These are phyloP conservation scores for Boletus rufocinnamomeus DNA, from an alignment of 768 basidiomycete species.

Conservation along the genomic window DNA sequence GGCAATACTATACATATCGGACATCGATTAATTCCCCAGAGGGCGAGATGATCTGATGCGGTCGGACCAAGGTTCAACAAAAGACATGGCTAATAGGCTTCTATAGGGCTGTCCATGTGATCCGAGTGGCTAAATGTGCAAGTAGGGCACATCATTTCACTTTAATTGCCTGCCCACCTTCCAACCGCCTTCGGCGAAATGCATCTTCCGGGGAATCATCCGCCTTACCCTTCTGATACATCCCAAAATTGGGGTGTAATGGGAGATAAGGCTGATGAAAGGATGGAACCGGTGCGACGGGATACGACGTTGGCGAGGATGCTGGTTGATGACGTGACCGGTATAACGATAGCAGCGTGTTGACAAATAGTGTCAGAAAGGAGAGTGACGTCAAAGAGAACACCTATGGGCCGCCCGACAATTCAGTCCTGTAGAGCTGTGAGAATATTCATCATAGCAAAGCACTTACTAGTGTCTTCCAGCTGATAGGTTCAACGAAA, in stretches of 20 bases:
- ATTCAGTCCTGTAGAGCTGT: conserved; percentile 24
- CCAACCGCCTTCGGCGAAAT: conserved; percentile 54
- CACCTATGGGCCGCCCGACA: conserved; percentile 41
- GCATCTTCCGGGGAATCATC: conserved; percentile 42
- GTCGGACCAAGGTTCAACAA: conserved; percentile 18
- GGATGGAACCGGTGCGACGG: conserved; percentile 40
- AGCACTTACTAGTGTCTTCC: conserved; percentile 86
- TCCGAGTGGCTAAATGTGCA: conserved; percentile 29
- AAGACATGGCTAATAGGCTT: conserved; percentile 25
- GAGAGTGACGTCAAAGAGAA: conserved; percentile 76
- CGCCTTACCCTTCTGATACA: conserved; percentile 37
- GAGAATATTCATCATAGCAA: conserved; percentile 12
- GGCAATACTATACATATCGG: conserved; percentile 8
- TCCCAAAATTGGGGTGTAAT: conserved; percentile 52
- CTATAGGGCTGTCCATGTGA: conserved; percentile 27
- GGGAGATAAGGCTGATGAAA: conserved; percentile 55
- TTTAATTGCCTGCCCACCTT: conserved; percentile 56
- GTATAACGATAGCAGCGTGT: conserved; percentile 76
- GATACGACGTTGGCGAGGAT: conserved; percentile 42
- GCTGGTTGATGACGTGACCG: conserved; percentile 61
- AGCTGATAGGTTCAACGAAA: conserved; percentile 96
- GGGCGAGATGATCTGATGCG: conserved; percentile 27
- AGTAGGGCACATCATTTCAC: conserved; percentile 44
- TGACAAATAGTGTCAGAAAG: conserved; percentile 79
- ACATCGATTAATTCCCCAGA: conserved; percentile 24